Evolutionary conservation across 164 flowering plant genomes (phyloP).

Genomic region (Umbellularia californica): DNA sequence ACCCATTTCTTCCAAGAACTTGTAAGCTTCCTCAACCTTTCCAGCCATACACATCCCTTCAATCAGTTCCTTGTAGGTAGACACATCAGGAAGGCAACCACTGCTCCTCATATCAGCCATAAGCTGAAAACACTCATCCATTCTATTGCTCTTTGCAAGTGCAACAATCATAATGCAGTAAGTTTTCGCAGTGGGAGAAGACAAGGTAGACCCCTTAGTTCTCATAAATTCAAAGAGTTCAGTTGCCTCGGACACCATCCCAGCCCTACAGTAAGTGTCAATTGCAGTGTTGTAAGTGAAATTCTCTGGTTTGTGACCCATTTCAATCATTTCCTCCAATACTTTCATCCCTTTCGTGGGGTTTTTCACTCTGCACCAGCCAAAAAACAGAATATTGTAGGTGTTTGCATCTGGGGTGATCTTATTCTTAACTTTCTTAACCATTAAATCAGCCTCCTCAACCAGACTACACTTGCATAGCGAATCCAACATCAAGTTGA

Average conservation of each 20-base stretch:
- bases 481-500: slow-evolving; percentile 79
- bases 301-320: slow-evolving; percentile 74
- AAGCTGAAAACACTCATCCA: slow-evolving; percentile 65
- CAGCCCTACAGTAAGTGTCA: slow-evolving; percentile 67
- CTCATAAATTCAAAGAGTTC: slow-evolving; percentile 78
- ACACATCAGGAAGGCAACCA: slow-evolving; percentile 93
- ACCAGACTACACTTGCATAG: slow-evolving; percentile 83
- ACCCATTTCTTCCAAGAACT: slow-evolving; percentile 83
- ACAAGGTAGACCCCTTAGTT: slow-evolving; percentile 62
- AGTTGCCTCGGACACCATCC: slow-evolving; percentile 73
- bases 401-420: slow-evolving; percentile 64
- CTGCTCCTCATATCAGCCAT: slow-evolving; percentile 63
- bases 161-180: slow-evolving; percentile 81
- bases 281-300: slow-evolving; percentile 84
- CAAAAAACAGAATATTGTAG: slow-evolving; percentile 75
- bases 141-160: slow-evolving; percentile 46
- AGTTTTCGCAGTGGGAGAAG: slow-evolving; percentile 87
- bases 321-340: slow-evolving; percentile 71
- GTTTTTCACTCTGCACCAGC: slow-evolving; percentile 88
- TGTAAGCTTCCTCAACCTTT: slow-evolving; percentile 69
- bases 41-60: slow-evolving; percentile 87
- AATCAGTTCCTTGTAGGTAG: slow-evolving; percentile 77
- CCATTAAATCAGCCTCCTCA: slow-evolving; percentile 69
- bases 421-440: slow-evolving; percentile 49
- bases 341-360: slow-evolving; percentile 62